Conservation (phyloP, 805 yeast species). For the Cyberlindnera euphorbiiphila region DNA sequence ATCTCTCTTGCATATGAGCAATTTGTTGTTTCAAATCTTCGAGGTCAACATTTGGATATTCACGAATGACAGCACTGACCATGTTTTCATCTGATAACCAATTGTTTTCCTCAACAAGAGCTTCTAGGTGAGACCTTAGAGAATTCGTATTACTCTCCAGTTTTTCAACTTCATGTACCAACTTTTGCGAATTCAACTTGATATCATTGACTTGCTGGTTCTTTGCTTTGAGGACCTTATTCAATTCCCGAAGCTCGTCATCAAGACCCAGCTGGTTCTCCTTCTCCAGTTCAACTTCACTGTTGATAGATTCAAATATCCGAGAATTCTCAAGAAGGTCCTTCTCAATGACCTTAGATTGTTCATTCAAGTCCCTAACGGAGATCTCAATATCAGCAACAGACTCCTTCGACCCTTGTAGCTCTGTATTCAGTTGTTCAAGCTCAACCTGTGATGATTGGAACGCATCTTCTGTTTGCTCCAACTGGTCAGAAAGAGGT, state of each 20-base stretch:
- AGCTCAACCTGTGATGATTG: constrained; percentile 65
- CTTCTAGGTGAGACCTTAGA: constrained; percentile 38
- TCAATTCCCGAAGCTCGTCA: constrained; percentile 69
- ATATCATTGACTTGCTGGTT: constrained; percentile 38
- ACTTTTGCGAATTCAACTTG: constrained; percentile 49
- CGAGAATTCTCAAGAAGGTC: constrained; percentile 30
- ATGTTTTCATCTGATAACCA: constrained; percentile 72
- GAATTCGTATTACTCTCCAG: constrained; percentile 35
- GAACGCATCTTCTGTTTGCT: constrained; percentile 45
- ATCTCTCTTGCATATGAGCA: constrained; percentile 50
- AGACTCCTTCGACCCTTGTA: constrained; percentile 41
- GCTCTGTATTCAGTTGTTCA: constrained; percentile 64
- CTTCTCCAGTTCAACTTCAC: constrained; percentile 35
- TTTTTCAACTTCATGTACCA: constrained; percentile 53
- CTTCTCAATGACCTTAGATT: constrained; percentile 23
- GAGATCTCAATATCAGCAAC: constrained; percentile 33
- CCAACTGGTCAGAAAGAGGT: constrained; percentile 37
- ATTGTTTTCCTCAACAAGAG: constrained; percentile 49
- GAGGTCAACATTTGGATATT: constrained; percentile 59
- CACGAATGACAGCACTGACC: constrained; percentile 51
- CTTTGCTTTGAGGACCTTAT: constrained; percentile 41
- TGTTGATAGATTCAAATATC: constrained; percentile 27
- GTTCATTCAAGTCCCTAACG: constrained; percentile 34
- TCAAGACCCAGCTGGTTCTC: constrained; percentile 61
- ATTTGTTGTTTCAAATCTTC: constrained; percentile 59